A percentile compares a stretch with the other conserved stretches of the same genome.
Evolutionary conservation across 768 basidiomycete genomes (phyloP).

Genomic region (Boletus bicolor): DNA sequence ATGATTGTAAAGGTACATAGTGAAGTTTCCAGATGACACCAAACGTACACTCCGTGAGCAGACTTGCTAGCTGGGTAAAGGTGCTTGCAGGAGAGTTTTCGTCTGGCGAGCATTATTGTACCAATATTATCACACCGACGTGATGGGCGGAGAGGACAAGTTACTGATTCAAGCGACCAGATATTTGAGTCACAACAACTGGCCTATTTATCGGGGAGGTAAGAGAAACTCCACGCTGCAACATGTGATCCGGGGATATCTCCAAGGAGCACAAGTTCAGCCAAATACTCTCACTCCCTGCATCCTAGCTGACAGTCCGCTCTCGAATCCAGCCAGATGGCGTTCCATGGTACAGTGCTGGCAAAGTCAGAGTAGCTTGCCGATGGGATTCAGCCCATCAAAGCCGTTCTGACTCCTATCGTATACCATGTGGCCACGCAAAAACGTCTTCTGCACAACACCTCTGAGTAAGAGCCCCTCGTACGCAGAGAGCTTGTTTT

Average conservation of each 20-base stretch:
- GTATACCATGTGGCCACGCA: slow-evolving; percentile 76
- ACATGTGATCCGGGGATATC: too few species aligned
- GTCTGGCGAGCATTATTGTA: slow-evolving; percentile 14
- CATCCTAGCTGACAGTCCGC: not conserved
- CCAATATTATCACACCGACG: not conserved
- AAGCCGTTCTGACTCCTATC: slow-evolving; percentile 39
- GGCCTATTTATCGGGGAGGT: not conserved
- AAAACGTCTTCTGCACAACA: slow-evolving; percentile 68
- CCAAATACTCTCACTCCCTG: not conserved
- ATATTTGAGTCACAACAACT: not conserved
- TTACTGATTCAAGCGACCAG: not conserved
- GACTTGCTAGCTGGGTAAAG: not conserved
- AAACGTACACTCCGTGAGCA: slow-evolving; percentile 14
- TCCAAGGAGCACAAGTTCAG: too few species aligned
- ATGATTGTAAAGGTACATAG: not conserved
- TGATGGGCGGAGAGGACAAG: not conserved
- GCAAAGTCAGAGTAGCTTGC: slow-evolving; percentile 28
- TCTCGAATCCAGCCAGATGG: not conserved
- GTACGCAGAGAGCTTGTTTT: slow-evolving; percentile 93
- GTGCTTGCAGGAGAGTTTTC: not conserved
- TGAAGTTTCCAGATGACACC: not conserved
- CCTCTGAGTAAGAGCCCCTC: slow-evolving; percentile 71
- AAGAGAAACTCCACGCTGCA: not conserved
- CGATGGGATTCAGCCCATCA: slow-evolving; percentile 32
- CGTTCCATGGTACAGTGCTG: not conserved